Percentiles rank a stretch among this genome's conserved stretches.
Conservation (phyloP, 495 filamentous ascomycete species). For the Podospora australis region DNA sequence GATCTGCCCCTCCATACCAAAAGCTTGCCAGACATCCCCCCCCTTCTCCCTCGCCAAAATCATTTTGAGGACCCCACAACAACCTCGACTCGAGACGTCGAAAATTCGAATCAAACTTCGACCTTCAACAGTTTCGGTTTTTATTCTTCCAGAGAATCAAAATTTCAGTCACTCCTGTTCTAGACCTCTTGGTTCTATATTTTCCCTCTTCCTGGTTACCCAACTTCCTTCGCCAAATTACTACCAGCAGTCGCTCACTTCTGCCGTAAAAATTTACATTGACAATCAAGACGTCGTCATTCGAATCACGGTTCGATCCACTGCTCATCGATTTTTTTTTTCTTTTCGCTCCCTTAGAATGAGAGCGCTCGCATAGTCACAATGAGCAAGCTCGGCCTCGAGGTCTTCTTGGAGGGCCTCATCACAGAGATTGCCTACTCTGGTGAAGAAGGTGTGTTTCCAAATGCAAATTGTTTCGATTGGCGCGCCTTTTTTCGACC, state of each 20-base stretch:
- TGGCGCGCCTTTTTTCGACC: not conserved
- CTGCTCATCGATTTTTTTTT: slow-evolving; percentile 1
- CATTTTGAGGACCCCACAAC: slow-evolving; percentile 7
- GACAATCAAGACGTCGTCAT: slow-evolving; percentile 17
- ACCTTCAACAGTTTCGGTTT: not conserved
- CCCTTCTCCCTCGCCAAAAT: slow-evolving; percentile 3
- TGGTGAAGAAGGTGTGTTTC: slow-evolving; percentile 61
- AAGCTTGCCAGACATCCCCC: not conserved
- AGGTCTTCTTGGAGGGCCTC: slow-evolving; percentile 65
- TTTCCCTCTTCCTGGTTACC: too few species aligned
- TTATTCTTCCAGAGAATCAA: not conserved
- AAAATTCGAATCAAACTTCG: not conserved
- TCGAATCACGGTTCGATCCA: slow-evolving; percentile 18
- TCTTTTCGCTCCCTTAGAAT: slow-evolving; percentile 23
- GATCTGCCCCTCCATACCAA: too few species aligned
- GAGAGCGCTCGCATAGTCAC: slow-evolving; percentile 13
- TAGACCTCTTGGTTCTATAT: too few species aligned
- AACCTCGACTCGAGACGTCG: not conserved
- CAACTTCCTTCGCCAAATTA: too few species aligned
- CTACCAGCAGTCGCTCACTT: not conserved
- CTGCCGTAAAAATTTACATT: slow-evolving; percentile 5
- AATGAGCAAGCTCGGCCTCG: slow-evolving; percentile 60
- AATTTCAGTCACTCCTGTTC: not conserved
- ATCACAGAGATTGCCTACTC: slow-evolving; percentile 63
- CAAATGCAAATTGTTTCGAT: not conserved